phyloP scores from a whole-genome alignment of 2,329 filamentous ascomycete genomes.

The Furcasterigmium furcatum region DNA sequence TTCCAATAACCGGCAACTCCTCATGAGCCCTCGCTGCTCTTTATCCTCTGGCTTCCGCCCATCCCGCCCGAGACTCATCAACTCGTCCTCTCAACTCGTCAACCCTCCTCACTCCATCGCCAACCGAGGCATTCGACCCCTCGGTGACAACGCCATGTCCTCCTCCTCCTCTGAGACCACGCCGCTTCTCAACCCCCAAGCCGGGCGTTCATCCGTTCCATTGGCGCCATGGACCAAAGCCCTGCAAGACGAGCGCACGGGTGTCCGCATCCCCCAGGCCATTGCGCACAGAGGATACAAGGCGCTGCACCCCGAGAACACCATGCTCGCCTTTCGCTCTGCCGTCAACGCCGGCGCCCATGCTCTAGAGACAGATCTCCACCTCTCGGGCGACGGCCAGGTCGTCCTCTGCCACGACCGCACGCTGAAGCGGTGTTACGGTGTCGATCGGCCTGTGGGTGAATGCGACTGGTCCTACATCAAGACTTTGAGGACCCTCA shows the following conservation, averaged over 20 bases:
- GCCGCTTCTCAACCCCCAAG: background rate
- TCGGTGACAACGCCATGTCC: background rate
- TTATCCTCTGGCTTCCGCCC: too few species aligned
- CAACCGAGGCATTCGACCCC: too few species aligned
- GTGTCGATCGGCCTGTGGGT: slow-evolving; percentile 65
- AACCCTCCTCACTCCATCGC: background rate
- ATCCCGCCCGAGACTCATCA: too few species aligned
- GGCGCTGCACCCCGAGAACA: slow-evolving; percentile 78
- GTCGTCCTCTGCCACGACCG: slow-evolving; percentile 80
- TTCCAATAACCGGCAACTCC: too few species aligned
- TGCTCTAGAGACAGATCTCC: slow-evolving; percentile 85
- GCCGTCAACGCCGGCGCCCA: slow-evolving; percentile 73
- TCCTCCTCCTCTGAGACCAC: slow-evolving; percentile 1
- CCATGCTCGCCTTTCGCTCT: slow-evolving; percentile 71
- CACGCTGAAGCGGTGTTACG: slow-evolving; percentile 78
- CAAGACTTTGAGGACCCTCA: slow-evolving; percentile 62
- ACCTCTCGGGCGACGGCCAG: slow-evolving; percentile 76
- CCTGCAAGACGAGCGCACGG: background rate
- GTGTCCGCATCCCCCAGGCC: slow-evolving; percentile 56
- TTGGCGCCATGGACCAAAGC: background rate
- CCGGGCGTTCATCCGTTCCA: background rate
- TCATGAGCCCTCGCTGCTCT: too few species aligned
- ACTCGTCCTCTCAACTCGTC: background rate
- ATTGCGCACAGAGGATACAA: slow-evolving; percentile 82
- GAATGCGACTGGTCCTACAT: slow-evolving; percentile 78